Evolutionary conservation across 306 rosid genomes (phyloP).

Genomic region (Mimosa bimucronata): DNA sequence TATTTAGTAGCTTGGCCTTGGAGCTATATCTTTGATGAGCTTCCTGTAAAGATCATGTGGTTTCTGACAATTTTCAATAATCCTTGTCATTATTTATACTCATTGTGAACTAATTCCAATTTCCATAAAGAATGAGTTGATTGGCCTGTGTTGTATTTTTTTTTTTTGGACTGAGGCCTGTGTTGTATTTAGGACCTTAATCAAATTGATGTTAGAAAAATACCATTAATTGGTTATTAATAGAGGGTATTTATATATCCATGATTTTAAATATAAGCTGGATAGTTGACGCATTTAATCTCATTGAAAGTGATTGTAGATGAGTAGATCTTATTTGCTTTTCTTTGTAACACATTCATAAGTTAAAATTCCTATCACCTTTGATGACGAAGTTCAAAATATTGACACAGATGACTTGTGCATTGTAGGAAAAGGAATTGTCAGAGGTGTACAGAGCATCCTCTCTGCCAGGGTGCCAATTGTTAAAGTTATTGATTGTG

Average conservation of each 20-base stretch:
- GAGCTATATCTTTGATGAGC: conserved; percentile 9
- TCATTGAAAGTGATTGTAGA: conserved; percentile 25
- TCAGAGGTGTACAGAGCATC: conserved; percentile 43
- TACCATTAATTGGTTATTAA: not conserved
- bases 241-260: not conserved
- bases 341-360: conserved; percentile 12
- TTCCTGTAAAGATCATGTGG: conserved; percentile 7
- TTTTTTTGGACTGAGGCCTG: too few species aligned
- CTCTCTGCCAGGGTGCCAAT: conserved; percentile 50
- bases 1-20: not conserved
- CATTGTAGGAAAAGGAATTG: conserved; percentile 48
- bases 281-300: not conserved
- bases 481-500: conserved; percentile 54
- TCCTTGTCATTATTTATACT: not conserved
- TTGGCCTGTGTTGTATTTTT: conserved; percentile 15
- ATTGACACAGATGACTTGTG: conserved; percentile 24
- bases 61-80: conserved; percentile 21
- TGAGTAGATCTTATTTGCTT: conserved; percentile 26
- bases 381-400: conserved; percentile 27
- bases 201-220: conserved; percentile 12
- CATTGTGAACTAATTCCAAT: not conserved
- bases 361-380: conserved; percentile 23
- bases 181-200: conserved; percentile 10
- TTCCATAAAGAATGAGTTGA: conserved; percentile 8
- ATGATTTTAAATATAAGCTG: conserved; percentile 2